Percentiles rank a stretch among this genome's conserved stretches.
phyloP scores from a whole-genome alignment of 2,329 filamentous ascomycete species.

The Tothia fuscella region DNA sequence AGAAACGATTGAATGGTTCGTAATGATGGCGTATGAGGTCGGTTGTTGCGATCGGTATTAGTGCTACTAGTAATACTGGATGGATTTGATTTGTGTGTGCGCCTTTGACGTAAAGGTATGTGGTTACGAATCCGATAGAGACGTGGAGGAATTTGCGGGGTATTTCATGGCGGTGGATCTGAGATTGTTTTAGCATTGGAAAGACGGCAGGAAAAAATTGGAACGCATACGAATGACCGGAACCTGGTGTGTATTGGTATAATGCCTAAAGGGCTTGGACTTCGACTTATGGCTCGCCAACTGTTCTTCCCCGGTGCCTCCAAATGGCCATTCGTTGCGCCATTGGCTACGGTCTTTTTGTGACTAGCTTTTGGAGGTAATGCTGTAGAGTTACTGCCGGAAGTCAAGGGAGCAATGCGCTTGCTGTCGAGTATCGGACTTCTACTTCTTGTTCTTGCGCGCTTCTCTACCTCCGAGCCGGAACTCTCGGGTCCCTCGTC shows the following conservation, averaged over 20 bases:
- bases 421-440: constrained; percentile 41
- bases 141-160: constrained; percentile 88
- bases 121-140: constrained; percentile 88
- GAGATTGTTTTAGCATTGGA: background rate
- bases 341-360: constrained; percentile 12
- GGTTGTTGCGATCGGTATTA: constrained; percentile 72
- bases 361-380: constrained; percentile 25
- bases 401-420: constrained; percentile 1
- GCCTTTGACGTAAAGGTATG: constrained; percentile 73
- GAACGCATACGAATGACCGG: constrained; percentile 58
- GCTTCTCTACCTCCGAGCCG: constrained; percentile 38
- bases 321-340: constrained; percentile 52
- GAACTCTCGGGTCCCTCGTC: constrained; percentile 35
- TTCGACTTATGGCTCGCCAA: constrained; percentile 82
- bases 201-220: background rate
- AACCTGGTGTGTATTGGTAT: constrained; percentile 94
- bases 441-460: constrained; percentile 59
- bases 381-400: constrained; percentile 4
- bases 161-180: constrained; percentile 83
- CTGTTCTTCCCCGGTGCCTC: constrained; percentile 52
- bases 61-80: constrained; percentile 66
- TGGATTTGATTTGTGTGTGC: constrained; percentile 67
- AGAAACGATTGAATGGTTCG: constrained; percentile 70
- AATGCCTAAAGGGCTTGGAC: constrained; percentile 81
- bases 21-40: constrained; percentile 78